phyloP scores from a whole-genome alignment of 2,329 filamentous ascomycete species.

The Diaporthe velutina region DNA sequence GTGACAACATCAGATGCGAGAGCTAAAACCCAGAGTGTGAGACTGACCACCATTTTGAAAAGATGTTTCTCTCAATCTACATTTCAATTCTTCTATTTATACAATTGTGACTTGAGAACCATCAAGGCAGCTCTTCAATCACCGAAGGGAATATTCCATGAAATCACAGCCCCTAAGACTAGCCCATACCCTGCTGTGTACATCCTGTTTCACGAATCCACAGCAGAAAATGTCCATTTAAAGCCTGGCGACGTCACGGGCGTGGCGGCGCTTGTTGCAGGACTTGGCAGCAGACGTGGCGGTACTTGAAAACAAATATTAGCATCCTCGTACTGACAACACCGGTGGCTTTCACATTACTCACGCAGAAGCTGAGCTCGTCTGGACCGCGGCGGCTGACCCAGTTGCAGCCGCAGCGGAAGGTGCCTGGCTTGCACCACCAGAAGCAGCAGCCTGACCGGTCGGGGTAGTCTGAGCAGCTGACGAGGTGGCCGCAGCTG shows the following conservation, averaged over 20 bases:
- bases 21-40: not conserved
- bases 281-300: constrained; percentile 24
- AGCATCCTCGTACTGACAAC: not conserved
- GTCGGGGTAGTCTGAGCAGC: constrained; percentile 15
- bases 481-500: constrained; percentile 13
- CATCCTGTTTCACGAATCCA: not conserved
- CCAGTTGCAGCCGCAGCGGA: constrained; percentile 4
- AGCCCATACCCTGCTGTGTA: too few species aligned
- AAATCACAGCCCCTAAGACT: not conserved
- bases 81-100: constrained; percentile 3
- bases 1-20: not conserved
- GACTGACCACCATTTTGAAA: too few species aligned
- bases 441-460: constrained; percentile 1
- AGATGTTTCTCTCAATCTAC: not conserved
- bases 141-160: constrained; percentile 17
- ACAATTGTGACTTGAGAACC: constrained; percentile 12
- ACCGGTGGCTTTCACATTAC: not conserved
- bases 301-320: not conserved
- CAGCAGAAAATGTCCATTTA: too few species aligned
- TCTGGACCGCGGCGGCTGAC: not conserved
- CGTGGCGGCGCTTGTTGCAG: constrained; percentile 34
- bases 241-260: constrained; percentile 16
- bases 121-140: not conserved
- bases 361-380: not conserved
- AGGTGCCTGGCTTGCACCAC: not conserved